A percentile compares a stretch with the other conserved stretches of the same genome.
phyloP scores from a whole-genome alignment of 352 stramenopile genomes.

The Pythium myriotylum region DNA sequence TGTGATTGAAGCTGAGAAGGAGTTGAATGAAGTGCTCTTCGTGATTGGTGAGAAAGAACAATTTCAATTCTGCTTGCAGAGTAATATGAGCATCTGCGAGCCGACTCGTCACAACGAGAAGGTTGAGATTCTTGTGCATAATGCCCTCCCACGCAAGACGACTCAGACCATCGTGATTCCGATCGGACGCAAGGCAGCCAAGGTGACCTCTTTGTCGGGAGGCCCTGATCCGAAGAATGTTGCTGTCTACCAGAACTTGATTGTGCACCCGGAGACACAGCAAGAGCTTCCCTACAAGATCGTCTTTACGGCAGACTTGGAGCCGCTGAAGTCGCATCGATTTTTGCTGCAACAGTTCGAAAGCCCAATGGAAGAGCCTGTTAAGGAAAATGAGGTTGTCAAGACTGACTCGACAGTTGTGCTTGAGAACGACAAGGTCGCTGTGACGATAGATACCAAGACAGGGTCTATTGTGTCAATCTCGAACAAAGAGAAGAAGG shows the following conservation, averaged over 20 bases:
- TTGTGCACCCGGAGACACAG: slow-evolving; percentile 51
- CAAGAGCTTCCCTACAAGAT: slow-evolving; percentile 66
- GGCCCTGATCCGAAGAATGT: slow-evolving; percentile 38
- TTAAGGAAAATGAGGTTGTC: background rate
- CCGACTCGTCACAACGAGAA: slow-evolving; percentile 61
- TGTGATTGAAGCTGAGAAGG: slow-evolving; percentile 60
- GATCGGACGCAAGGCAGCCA: slow-evolving; percentile 46
- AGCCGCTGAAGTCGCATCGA: slow-evolving; percentile 49
- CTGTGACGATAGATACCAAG: slow-evolving; percentile 51
- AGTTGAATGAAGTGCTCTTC: slow-evolving; percentile 76
- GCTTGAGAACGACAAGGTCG: slow-evolving; percentile 65
- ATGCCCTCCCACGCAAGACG: slow-evolving; percentile 56
- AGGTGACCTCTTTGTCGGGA: slow-evolving; percentile 43
- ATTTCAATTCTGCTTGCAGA: slow-evolving; percentile 68
- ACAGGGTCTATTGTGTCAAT: slow-evolving; percentile 63
- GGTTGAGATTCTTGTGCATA: slow-evolving; percentile 79
- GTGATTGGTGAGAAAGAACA: slow-evolving; percentile 69
- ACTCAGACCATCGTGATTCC: slow-evolving; percentile 66
- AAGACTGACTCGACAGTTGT: slow-evolving; percentile 28
- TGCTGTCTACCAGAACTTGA: slow-evolving; percentile 56
- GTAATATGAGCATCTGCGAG: slow-evolving; percentile 93
- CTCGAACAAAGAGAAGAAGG: slow-evolving; percentile 73
- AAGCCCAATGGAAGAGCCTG: slow-evolving; percentile 22
- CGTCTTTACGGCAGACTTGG: slow-evolving; percentile 64
- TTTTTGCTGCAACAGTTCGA: slow-evolving; percentile 56